Evolutionary conservation across 1,139 yeast species (phyloP).

Genomic region (Geotrichum histeridarum): DNA sequence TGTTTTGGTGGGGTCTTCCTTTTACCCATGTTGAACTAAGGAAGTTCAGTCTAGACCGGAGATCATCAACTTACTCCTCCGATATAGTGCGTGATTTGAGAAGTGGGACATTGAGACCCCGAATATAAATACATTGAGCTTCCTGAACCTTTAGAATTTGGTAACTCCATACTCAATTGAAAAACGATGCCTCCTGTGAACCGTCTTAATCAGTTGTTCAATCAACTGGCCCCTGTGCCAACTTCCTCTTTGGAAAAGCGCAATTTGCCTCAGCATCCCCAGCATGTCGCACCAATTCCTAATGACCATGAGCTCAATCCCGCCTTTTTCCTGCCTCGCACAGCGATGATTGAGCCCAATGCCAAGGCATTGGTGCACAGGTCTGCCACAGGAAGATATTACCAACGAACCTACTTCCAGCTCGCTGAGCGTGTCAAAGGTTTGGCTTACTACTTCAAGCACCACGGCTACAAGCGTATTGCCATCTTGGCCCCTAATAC

Average conservation of each 20-base stretch:
- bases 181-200: not conserved
- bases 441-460: slow-evolving; percentile 34
- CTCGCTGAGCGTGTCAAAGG: slow-evolving; percentile 33
- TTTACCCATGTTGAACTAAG: too few relatives aligned
- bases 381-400: slow-evolving; percentile 26
- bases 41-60: too few relatives aligned
- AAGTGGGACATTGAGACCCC: not conserved
- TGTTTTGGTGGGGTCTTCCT: too few relatives aligned
- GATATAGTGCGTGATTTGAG: too few relatives aligned
- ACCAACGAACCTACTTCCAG: slow-evolving; percentile 32
- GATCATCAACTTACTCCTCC: too few relatives aligned
- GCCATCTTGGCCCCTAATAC: slow-evolving; percentile 39
- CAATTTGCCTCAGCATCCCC: not conserved
- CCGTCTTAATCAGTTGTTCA: slow-evolving; percentile 2
- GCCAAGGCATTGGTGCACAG: slow-evolving; percentile 37
- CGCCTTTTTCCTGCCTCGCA: slow-evolving; percentile 36
- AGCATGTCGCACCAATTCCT: slow-evolving; percentile 11
- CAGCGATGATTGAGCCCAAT: slow-evolving; percentile 38
- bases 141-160: not conserved
- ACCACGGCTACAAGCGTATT: slow-evolving; percentile 30
- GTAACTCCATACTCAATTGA: too few relatives aligned
- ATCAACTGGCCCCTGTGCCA: not conserved
- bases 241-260: not conserved
- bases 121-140: not conserved
- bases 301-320: slow-evolving; percentile 37